phyloP scores from a whole-genome alignment of 2,329 filamentous ascomycete species.

The Pestalotiopsis sp. region DNA sequence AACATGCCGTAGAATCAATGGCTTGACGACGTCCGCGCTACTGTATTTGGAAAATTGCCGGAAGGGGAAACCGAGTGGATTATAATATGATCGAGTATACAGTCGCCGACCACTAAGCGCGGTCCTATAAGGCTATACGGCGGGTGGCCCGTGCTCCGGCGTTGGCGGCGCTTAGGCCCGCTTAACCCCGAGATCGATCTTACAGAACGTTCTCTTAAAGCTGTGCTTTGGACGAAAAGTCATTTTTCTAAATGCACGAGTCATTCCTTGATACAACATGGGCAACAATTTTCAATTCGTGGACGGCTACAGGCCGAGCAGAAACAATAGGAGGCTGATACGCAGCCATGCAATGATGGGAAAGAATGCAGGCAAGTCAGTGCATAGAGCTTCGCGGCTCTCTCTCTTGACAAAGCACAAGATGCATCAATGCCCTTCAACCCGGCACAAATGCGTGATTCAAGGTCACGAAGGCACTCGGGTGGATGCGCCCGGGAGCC shows the following conservation, averaged over 20 bases:
- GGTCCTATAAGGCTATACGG: background rate
- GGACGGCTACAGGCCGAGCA: background rate
- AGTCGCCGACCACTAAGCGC: background rate
- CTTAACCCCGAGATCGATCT: background rate
- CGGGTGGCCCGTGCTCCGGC: background rate
- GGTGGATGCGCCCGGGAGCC: background rate
- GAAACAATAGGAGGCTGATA: background rate
- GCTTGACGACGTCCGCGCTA: too few species aligned
- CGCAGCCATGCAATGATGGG: conserved; percentile 7
- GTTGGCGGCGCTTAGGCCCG: background rate
- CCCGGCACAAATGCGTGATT: background rate
- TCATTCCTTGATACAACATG: background rate
- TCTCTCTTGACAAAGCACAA: background rate
- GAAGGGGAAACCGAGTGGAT: too few species aligned
- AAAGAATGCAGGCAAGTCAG: background rate
- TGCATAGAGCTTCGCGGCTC: background rate
- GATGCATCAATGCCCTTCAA: background rate
- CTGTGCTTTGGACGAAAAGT: background rate
- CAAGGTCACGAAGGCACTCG: background rate
- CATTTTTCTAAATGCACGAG: background rate
- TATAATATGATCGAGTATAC: too few species aligned
- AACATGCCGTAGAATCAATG: too few species aligned
- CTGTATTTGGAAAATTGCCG: too few species aligned
- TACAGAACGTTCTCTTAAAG: background rate
- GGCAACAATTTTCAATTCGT: background rate